These are phyloP conservation scores for Brettanomyces bruxellensis DNA, from an alignment of 805 yeast genomes.

Conservation along the genomic window DNA sequence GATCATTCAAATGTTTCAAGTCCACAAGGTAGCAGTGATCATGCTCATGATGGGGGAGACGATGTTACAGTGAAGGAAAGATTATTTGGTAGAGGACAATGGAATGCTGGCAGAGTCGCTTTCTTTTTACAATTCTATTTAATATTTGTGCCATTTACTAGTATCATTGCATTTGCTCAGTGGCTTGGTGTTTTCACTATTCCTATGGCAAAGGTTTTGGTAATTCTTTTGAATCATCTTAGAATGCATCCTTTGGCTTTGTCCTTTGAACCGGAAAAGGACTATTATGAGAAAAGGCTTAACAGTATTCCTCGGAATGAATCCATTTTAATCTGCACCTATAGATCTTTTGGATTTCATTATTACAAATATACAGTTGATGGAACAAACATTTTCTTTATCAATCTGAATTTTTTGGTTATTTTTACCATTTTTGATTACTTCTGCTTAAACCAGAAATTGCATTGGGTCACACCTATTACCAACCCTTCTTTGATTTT, in stretches of 20 bases:
- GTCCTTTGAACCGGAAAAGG: conserved; percentile 56
- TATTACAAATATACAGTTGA: conserved; percentile 95
- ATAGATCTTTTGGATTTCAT: conserved; percentile 84
- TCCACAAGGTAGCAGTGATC: conserved; percentile 1
- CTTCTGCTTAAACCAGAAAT: conserved; percentile 45
- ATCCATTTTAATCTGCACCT: conserved; percentile 74
- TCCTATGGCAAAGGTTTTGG: conserved; percentile 82
- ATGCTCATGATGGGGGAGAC: conserved; percentile 21
- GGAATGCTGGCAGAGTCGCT: conserved; percentile 76
- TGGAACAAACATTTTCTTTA: conserved; percentile 89
- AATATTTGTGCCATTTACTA: conserved; percentile 58
- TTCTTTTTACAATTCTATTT: conserved; percentile 67
- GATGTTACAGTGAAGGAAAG: conserved; percentile 30
- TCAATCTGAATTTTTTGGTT: conserved; percentile 75
- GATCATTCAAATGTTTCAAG: neutral
- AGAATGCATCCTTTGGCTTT: conserved; percentile 87
- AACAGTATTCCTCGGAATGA: conserved; percentile 33
- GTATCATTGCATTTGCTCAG: conserved; percentile 45
- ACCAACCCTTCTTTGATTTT: conserved; percentile 64
- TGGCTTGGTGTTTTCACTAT: conserved; percentile 86
- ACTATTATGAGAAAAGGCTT: conserved; percentile 29
- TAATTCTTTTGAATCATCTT: conserved; percentile 62
- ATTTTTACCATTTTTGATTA: conserved; percentile 75
- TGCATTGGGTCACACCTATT: conserved; percentile 30
- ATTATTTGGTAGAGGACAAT: conserved; percentile 83